These are phyloP conservation scores for Eucalyptus curtisii DNA, from an alignment of 345 rosid species.

Conservation along the genomic window DNA sequence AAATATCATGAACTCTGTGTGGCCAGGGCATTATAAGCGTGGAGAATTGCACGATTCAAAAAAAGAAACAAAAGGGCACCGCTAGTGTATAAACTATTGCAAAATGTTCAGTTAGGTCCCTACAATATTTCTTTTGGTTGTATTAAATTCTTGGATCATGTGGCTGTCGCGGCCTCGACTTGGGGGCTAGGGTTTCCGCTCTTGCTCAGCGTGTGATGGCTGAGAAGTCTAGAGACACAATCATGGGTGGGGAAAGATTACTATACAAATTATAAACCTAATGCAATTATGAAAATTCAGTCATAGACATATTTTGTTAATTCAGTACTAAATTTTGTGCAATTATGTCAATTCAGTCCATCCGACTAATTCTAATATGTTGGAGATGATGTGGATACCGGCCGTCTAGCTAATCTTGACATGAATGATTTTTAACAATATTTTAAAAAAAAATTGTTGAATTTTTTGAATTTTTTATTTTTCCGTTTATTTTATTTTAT, in stretches of 20 bases:
- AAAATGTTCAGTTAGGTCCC: neutral
- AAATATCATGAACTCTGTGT: neutral
- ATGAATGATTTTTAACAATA: too few species aligned
- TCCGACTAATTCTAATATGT: accelerated
- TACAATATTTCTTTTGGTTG: neutral
- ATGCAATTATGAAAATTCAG: too few species aligned
- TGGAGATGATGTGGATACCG: accelerated
- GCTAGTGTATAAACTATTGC: neutral
- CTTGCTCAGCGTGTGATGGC: neutral
- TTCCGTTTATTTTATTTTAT: too few species aligned
- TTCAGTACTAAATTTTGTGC: too few species aligned
- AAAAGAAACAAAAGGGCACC: neutral
- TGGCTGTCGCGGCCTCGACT: neutral
- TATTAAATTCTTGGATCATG: neutral
- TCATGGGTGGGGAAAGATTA: neutral
- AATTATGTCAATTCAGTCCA: too few species aligned
- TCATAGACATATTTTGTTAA: too few species aligned
- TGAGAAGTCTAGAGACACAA: neutral
- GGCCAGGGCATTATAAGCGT: neutral
- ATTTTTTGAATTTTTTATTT: too few species aligned
- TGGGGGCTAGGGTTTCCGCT: neutral
- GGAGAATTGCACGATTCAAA: neutral
- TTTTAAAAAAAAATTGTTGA: too few species aligned
- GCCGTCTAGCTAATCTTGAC: too few species aligned
- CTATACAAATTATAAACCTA: too few species aligned